Conservation (phyloP, 2,329 filamentous ascomycete genomes). For the Monilinia vaccinii-corymbosi region DNA sequence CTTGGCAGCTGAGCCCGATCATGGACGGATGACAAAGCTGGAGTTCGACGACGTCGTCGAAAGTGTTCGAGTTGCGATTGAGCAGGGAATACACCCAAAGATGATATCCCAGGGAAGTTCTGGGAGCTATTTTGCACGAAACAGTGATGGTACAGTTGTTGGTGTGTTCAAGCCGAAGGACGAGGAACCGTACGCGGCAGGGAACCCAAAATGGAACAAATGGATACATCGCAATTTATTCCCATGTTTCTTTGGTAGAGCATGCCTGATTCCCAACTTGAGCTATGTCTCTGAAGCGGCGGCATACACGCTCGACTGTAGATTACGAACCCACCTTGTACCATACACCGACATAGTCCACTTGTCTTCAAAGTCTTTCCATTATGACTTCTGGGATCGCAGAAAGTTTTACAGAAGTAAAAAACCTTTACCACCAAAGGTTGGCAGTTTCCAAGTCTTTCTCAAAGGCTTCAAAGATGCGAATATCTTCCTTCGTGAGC, state of each 20-base stretch:
- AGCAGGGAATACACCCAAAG: constrained; percentile 82
- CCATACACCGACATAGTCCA: constrained; percentile 94
- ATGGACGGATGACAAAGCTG: constrained; percentile 61
- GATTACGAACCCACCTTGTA: constrained; percentile 83
- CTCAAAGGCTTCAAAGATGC: constrained; percentile 95
- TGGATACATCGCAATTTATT: constrained; percentile 98
- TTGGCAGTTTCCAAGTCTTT: constrained; percentile 95
- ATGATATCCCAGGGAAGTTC: constrained; percentile 97
- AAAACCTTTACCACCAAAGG: constrained; percentile 79
- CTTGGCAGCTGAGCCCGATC: constrained; percentile 50
- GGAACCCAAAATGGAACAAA: constrained; percentile 99
- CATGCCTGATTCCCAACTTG: constrained; percentile 90
- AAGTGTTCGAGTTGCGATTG: constrained; percentile 82
- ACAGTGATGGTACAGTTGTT: constrained; percentile 84
- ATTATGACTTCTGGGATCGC: constrained; percentile 96
- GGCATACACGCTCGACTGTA: constrained; percentile 86
- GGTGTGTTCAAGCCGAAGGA: constrained; percentile 99
- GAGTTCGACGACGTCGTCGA: constrained; percentile 86
- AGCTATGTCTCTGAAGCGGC: constrained; percentile 97
- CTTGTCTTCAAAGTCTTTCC: constrained; percentile 92
- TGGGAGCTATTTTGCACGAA: constrained; percentile 94
- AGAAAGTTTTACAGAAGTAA: constrained; percentile 80
- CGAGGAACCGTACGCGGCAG: constrained; percentile 92
- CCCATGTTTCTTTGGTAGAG: constrained; percentile 91
- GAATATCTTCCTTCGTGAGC: constrained; percentile 86